phyloP scores from a whole-genome alignment of 805 yeast species.

The Yamadazyma phyllophila region DNA sequence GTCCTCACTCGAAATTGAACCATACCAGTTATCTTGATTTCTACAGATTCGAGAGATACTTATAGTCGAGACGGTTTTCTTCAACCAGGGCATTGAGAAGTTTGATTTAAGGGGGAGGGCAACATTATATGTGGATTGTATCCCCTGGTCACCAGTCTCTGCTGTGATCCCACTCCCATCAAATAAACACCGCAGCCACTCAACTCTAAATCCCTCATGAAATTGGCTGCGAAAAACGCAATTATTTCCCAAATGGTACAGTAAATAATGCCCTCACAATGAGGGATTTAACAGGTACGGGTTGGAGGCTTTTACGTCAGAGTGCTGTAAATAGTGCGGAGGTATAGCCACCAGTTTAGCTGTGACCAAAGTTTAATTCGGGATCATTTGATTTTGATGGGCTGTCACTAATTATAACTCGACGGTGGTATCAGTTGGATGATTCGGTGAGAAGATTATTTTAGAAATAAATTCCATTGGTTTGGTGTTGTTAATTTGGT shows the following conservation, averaged over 20 bases:
- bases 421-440: no score
- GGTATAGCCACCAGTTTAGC: background rate
- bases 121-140: no score
- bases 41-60: no score
- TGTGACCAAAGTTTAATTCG: background rate
- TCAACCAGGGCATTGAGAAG: no score
- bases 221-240: slow-evolving; percentile 9
- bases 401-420: background rate
- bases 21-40: slow-evolving; percentile 20
- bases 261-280: background rate
- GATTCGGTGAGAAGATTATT: no score
- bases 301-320: no score
- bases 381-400: background rate
- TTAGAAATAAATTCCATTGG: no score
- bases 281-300: slow-evolving; percentile 1
- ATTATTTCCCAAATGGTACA: slow-evolving; percentile 1
- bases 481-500: no score
- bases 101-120: no score
- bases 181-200: background rate
- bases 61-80: no score
- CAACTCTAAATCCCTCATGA: slow-evolving; percentile 6
- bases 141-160: background rate
- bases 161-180: no score
- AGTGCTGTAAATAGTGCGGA: background rate
- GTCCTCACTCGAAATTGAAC: slow-evolving; percentile 49